Evolutionary conservation across 176 grass and related monocot genomes (phyloP).

Genomic region (Zizania latifolia): DNA sequence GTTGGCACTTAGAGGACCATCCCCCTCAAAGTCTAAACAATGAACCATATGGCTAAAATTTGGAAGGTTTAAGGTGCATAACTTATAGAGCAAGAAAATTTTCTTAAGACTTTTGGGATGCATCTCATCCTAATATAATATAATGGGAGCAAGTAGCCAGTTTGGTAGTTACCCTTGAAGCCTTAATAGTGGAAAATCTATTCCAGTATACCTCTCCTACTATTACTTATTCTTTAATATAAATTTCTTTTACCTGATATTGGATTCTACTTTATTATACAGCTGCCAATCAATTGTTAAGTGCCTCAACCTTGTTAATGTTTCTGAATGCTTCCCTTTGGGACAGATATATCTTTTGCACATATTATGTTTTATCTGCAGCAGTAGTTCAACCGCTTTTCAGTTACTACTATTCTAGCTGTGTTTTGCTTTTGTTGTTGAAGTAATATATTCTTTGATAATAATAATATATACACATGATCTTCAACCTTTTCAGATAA

Average conservation of each 20-base stretch:
- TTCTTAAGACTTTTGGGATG: not conserved
- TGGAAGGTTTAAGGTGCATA: not conserved
- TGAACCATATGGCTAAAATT: not conserved
- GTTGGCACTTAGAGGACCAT: not conserved
- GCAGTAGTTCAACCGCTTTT: not conserved
- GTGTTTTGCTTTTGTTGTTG: constrained; percentile 15
- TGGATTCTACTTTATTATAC: not conserved
- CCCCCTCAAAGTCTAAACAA: not conserved
- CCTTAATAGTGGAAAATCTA: not conserved
- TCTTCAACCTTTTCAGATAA: constrained; percentile 36
- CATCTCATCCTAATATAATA: not conserved
- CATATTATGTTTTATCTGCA: not conserved
- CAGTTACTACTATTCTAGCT: not conserved
- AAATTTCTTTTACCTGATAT: not conserved
- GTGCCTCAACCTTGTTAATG: not conserved
- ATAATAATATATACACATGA: constrained; percentile 1
- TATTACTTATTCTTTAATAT: not conserved
- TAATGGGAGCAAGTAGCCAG: not conserved
- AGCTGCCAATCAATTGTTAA: not conserved
- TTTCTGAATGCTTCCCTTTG: not conserved
- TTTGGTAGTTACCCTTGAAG: not conserved
- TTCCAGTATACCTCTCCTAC: not conserved
- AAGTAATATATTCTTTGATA: not conserved
- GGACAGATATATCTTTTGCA: not conserved
- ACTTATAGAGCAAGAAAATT: not conserved